Base-by-base conservation (phyloP, 176 grass and related monocot genomes). In the Oryza longistaminata region DNA sequence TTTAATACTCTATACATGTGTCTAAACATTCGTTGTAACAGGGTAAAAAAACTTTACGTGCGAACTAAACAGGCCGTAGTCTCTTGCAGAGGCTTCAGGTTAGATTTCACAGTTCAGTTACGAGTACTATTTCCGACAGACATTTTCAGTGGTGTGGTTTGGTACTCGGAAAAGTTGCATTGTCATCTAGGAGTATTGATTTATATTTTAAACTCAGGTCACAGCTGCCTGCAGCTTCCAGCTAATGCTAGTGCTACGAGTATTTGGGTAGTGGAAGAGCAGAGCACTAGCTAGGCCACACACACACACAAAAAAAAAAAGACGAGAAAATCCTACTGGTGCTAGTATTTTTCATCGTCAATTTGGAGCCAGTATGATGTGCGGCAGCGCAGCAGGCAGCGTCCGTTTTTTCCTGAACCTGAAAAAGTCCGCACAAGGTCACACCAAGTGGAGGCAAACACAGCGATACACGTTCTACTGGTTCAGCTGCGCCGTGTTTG, bases 401-500 rank as follows among this genome's bases (percentile, higher is more conserved):
- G 17, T 58, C 52, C 52, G 17, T 58, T 21, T 58, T 58, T 16
- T 21, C 52, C 53, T 58, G 53, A 58, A 9, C 53, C 52, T 19
- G 12, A 9, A 3, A 58, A 21, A 58, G 1, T 58, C 53, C 22
- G 74, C 21, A 66, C 64, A 4, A 35, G 79, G 27, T 49, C 64
- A 26, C 74, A 49, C 80, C 66, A 80, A 65, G n/a, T 50, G 53
- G 53, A 58, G 58, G 80, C 61, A 37, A 37, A 9, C 15, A 17
- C 53, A n/a, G 53, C 53, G 29, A 31, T 17, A 58, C n/a, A 58
- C 53, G 53, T 21, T 58, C 53, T 58, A 58, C 53, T 58, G 53
- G 19, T n/a, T 58, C 19, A 17, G 55, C 25, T 17, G 33, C 76
- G 82, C 52, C 42, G 44, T 77, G 71, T 76, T 33, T 35, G 88